These are phyloP conservation scores for Malus orientalis DNA, from an alignment of 306 rosid species.

Conservation along the genomic window DNA sequence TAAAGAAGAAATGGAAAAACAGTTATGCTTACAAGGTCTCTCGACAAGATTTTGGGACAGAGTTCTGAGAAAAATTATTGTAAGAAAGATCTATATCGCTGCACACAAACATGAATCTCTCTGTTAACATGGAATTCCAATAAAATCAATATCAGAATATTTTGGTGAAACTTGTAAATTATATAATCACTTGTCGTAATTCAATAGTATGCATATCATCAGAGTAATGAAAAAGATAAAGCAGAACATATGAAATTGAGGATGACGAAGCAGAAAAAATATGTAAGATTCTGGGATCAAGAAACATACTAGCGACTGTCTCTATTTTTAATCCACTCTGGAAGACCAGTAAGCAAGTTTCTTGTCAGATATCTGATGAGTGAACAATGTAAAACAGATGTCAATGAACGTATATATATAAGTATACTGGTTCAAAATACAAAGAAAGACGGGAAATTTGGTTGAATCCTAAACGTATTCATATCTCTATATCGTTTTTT, in stretches of 20 bases:
- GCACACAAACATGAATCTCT: neutral
- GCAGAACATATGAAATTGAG: neutral
- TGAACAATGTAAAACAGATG: neutral
- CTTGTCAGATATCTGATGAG: conserved; percentile 13
- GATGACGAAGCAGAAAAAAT: neutral
- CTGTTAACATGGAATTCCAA: neutral
- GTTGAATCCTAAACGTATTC: neutral
- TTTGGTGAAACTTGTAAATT: neutral
- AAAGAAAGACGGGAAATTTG: neutral
- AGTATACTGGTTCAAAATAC: neutral
- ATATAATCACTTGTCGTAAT: neutral
- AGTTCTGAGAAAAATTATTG: conserved; percentile 10
- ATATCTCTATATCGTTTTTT: neutral
- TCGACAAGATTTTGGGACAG: neutral
- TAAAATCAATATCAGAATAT: neutral
- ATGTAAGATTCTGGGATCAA: neutral
- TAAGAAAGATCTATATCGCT: conserved; percentile 17
- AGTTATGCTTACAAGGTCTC: conserved; percentile 6
- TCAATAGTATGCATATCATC: neutral
- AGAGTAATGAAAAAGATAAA: neutral
- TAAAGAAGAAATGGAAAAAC: neutral
- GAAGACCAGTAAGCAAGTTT: conserved; percentile 20
- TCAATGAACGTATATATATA: neutral
- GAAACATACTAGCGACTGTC: conserved; percentile 1
- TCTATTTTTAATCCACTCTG: conserved; percentile 12